Evolutionary conservation across 2,329 filamentous ascomycete species (phyloP), one percentile per base, ranked within the genome.

Genomic region (Phialophora chinensis): DNA sequence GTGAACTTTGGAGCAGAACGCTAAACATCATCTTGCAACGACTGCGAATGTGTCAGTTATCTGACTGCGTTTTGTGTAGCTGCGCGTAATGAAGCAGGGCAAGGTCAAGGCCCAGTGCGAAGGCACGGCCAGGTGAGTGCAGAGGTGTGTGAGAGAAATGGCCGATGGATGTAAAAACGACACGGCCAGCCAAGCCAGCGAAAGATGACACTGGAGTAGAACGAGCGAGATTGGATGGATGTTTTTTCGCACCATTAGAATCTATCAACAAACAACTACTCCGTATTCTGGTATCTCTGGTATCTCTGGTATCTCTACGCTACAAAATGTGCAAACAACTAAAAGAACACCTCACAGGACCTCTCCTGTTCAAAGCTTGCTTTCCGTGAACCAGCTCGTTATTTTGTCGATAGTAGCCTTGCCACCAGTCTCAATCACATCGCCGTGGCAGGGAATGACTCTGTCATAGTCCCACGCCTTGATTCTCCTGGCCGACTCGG

Each of bases 391-490:
- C 93, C 93, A 97, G 73, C 86, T 85, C 79, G 96, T 92, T 12
- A 96, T 84, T 77, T 91, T 91, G 73, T 85, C 81, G 71, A 94
- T 96, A 17, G 91, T 82, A 11, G 85, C 85, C 83, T 96, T 97
- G 10, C 86, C 93, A 3, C 83, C 86, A 1, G 76, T 85, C 77
- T 95, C 90, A 71, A 98, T 88, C 17, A 91, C 89, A 80, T 99
- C 95, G 8, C 95, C 95, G 79, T 99, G 95, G 77, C 94, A 98
- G 0, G 94, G 93, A 66, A 99, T 88, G 59, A 98, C 84, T 47
- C 88, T 88, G 70, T 90, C 87, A 76, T 97, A 97, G 66, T 94
- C 90, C 94, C 94, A 99, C 62, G 79, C 76, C 61, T 88, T 83
- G 69, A 98, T 94, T 67, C 85, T 84, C 72, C 79, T 80, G 49